Evolutionary conservation across 495 filamentous ascomycete genomes (phyloP).

Genomic region (Podospora australis): DNA sequence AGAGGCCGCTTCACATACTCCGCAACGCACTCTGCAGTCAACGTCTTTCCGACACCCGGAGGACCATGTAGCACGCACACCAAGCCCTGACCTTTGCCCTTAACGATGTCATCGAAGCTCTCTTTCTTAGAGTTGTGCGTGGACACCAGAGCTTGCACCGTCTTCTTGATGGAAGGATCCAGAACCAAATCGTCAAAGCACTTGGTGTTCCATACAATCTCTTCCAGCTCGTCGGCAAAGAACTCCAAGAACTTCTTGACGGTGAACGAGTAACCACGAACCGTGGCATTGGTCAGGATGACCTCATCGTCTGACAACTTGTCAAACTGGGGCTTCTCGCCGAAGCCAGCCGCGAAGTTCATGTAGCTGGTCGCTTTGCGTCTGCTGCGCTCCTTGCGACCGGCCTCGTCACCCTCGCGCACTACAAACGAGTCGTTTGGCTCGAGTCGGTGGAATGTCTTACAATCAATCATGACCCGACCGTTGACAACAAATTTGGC

Average conservation of each 20-base stretch:
- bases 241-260: slow-evolving; percentile 30
- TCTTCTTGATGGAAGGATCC: slow-evolving; percentile 41
- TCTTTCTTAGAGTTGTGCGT: slow-evolving; percentile 26
- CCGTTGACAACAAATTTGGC: slow-evolving; percentile 22
- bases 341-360: slow-evolving; percentile 2
- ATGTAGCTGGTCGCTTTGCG: background rate
- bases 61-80: slow-evolving; percentile 39
- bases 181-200: slow-evolving; percentile 53
- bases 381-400: slow-evolving; percentile 2
- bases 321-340: slow-evolving; percentile 10
- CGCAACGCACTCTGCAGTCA: slow-evolving; percentile 42
- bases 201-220: slow-evolving; percentile 25
- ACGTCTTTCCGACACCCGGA: slow-evolving; percentile 35
- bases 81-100: slow-evolving; percentile 31
- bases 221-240: slow-evolving; percentile 21
- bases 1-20: slow-evolving; percentile 47
- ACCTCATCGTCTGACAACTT: slow-evolving; percentile 27
- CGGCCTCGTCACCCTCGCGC: slow-evolving; percentile 1
- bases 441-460: slow-evolving; percentile 25
- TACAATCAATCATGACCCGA: slow-evolving; percentile 34
- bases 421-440: slow-evolving; percentile 21
- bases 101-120: slow-evolving; percentile 32
- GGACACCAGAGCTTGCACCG: slow-evolving; percentile 46
- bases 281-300: slow-evolving; percentile 22
- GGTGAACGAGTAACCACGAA: slow-evolving; percentile 31